Conservation (phyloP, 495 filamentous ascomycete genomes). For the Amphirosellinia nigrospora region DNA sequence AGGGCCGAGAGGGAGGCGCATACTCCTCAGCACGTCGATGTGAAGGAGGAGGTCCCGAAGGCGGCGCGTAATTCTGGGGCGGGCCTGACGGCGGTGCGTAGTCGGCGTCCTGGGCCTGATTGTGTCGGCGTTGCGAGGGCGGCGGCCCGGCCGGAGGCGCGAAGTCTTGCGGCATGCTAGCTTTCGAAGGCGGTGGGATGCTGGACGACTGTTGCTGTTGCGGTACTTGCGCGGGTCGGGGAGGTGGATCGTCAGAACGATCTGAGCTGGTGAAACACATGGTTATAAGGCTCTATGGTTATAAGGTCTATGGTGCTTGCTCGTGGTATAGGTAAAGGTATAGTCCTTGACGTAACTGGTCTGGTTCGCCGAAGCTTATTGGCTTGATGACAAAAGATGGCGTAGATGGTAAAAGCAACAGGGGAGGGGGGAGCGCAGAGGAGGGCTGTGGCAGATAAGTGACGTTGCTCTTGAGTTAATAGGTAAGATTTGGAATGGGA, state of each 20-base stretch:
- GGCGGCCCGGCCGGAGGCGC: slow-evolving; percentile 44
- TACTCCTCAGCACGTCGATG: slow-evolving; percentile 27
- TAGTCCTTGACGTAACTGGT: background rate
- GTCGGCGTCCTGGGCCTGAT: slow-evolving; percentile 6
- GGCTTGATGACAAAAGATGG: background rate
- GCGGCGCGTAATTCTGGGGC: slow-evolving; percentile 46
- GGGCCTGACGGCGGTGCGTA: slow-evolving; percentile 40
- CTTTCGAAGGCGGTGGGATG: slow-evolving; percentile 33
- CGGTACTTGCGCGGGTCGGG: slow-evolving; percentile 36
- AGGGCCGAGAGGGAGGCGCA: slow-evolving; percentile 40
- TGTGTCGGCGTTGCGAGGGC: slow-evolving; percentile 32
- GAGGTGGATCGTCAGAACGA: slow-evolving; percentile 37
- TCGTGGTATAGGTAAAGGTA: no score
- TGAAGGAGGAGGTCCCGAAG: slow-evolving; percentile 34
- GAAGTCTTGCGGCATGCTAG: slow-evolving; percentile 23
- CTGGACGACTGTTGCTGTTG: slow-evolving; percentile 37
- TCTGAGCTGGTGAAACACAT: slow-evolving; percentile 57
- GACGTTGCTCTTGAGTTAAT: background rate
- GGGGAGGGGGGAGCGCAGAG: background rate
- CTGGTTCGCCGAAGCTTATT: background rate
- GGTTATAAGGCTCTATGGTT: background rate
- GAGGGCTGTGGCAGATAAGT: background rate
- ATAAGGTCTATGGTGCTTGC: no score
- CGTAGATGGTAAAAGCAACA: background rate
- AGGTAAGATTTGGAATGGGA: slow-evolving; percentile 17